phyloP scores from a whole-genome alignment of 2,329 filamentous ascomycete genomes.

The Sporothrix inflata region DNA sequence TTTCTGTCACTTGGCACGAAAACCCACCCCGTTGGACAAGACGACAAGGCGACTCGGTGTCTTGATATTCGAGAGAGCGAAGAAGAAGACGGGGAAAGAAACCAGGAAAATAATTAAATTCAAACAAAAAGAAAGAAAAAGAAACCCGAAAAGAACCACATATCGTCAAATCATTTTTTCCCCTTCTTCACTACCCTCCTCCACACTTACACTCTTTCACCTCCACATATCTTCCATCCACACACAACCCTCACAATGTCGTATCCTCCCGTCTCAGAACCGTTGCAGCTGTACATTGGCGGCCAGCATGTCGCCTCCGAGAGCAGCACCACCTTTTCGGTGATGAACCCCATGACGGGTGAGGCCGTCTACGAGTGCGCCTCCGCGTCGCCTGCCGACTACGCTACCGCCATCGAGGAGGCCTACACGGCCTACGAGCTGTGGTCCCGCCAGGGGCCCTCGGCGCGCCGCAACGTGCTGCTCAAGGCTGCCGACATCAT shows the following conservation, averaged over 20 bases:
- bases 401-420: slow-evolving; percentile 50
- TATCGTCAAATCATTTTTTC: background rate
- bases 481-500: slow-evolving; percentile 64
- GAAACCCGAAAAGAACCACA: background rate
- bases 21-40: background rate
- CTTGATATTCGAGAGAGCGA: background rate
- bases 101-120: background rate
- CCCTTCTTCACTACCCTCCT: background rate
- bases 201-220: background rate
- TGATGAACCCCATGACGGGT: slow-evolving; percentile 44
- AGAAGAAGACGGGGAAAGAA: background rate
- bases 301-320: slow-evolving; percentile 35
- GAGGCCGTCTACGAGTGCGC: slow-evolving; percentile 57
- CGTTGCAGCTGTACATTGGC: slow-evolving; percentile 37
- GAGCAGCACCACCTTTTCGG: slow-evolving; percentile 37
- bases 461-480: slow-evolving; percentile 63
- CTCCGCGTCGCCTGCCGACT: slow-evolving; percentile 58
- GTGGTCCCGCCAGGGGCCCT: slow-evolving; percentile 63
- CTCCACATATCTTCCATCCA: too few species aligned
- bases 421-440: slow-evolving; percentile 63
- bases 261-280: slow-evolving; percentile 27
- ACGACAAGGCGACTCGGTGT: background rate
- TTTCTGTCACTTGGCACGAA: background rate
- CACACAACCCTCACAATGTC: background rate
- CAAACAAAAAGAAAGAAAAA: background rate